Evolutionary conservation across 371 early-diverging fungal genomes (phyloP).

Genomic region (Mortierella sp.): DNA sequence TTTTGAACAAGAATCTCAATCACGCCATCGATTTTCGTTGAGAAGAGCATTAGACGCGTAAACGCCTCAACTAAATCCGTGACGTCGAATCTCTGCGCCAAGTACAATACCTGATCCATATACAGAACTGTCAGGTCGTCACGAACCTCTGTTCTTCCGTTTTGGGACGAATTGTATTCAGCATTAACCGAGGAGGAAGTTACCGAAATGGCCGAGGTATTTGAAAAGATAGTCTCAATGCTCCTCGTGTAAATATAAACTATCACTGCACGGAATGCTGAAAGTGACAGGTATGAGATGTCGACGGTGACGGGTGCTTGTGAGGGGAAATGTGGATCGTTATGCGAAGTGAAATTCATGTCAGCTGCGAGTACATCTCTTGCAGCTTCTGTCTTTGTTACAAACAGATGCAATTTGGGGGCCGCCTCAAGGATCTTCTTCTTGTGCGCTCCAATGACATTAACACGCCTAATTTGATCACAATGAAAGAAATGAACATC

Average conservation of each 20-base stretch:
- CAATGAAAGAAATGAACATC: conserved; percentile 17
- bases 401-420: not conserved
- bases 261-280: conserved; percentile 7
- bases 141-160: not conserved
- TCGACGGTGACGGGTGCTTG: conserved; percentile 12
- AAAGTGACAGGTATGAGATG: conserved; percentile 1
- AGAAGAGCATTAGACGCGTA: not conserved
- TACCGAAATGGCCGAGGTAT: not conserved
- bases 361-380: not conserved
- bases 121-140: not conserved
- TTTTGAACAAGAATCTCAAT: not conserved
- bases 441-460: conserved; percentile 1
- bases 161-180: not conserved
- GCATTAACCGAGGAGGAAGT: not conserved
- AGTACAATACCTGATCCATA: not conserved
- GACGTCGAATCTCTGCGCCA: conserved; percentile 7
- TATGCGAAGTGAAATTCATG: not conserved
- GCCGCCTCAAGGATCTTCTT: not conserved
- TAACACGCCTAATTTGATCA: not conserved
- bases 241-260: not conserved
- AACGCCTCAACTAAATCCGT: not conserved
- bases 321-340: not conserved
- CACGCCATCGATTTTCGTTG: not conserved
- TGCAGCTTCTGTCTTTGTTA: not conserved
- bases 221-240: not conserved